Evolutionary conservation across 352 stramenopile genomes (phyloP).

Genomic region (Pythium pyrilobum): DNA sequence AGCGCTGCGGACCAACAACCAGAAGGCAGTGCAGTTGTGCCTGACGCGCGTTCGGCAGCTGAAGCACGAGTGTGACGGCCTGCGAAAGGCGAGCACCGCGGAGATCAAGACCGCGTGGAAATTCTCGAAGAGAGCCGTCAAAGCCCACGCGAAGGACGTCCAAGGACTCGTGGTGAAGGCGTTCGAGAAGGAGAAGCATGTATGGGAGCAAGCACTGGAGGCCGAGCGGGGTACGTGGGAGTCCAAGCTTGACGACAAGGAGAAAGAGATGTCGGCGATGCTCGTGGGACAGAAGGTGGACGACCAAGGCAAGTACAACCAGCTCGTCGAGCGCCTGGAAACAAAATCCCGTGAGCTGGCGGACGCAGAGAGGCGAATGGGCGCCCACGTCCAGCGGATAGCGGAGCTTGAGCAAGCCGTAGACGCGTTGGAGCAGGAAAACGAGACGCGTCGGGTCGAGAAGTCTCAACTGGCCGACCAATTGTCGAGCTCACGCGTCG

Average conservation of each 20-base stretch:
- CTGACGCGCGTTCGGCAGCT: slow-evolving; percentile 3
- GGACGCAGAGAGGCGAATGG: slow-evolving; percentile 15
- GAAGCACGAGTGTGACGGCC: slow-evolving; percentile 4
- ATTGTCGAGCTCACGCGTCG: slow-evolving; percentile 29
- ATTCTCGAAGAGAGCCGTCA: slow-evolving; percentile 1
- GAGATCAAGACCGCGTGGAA: slow-evolving; percentile 16
- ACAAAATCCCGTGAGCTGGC: slow-evolving; percentile 34
- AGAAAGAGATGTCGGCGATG: slow-evolving; percentile 43
- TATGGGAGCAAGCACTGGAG: slow-evolving; percentile 24
- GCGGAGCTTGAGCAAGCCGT: slow-evolving; percentile 26
- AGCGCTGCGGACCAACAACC: neutral
- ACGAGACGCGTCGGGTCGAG: slow-evolving; percentile 23
- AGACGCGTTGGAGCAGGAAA: slow-evolving; percentile 35
- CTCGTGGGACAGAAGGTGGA: slow-evolving; percentile 38
- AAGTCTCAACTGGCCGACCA: slow-evolving; percentile 34
- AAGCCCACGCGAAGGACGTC: neutral
- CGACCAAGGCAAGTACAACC: slow-evolving; percentile 56
- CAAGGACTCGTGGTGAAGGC: neutral
- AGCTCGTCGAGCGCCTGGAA: slow-evolving; percentile 35
- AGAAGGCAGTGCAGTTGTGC: slow-evolving; percentile 10
- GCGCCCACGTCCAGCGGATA: neutral
- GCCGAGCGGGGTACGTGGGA: slow-evolving; percentile 45
- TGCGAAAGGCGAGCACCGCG: slow-evolving; percentile 2
- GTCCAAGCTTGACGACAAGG: slow-evolving; percentile 31
- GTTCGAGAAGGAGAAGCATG: slow-evolving; percentile 12